Evolutionary conservation across 768 basidiomycete species (phyloP), one percentile per base, ranked within the genome.

Genomic region (Ramaria sp.): DNA sequence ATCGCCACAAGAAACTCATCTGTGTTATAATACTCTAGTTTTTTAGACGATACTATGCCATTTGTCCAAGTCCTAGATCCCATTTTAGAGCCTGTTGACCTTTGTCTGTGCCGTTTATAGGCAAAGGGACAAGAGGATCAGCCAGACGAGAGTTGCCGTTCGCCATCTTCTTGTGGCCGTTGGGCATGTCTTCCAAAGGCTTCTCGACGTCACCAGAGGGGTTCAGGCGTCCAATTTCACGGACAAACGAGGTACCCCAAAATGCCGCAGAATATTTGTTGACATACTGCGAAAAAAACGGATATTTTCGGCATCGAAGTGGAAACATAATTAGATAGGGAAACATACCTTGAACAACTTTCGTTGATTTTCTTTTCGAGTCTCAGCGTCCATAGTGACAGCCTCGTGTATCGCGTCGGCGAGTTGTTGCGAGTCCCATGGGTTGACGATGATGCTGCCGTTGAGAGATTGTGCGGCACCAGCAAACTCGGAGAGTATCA

Each of bases 401-500:
- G 96, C 92, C 67, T 90, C 85, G 69, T 92, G 85, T 56, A 99
- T 96, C n/a, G 93, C 92, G 64, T 97, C 85, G 0, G 96, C 96
- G 48, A 96, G 92, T 63, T 93, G 85, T 67, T 97, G 94, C n/a
- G 88, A 88, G 67, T 98, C 96, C 95, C 96, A 94, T 20, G 96
- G 96, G 73, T 99, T 99, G 63, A 98, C 92, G 65, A 99, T 92
- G 61, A 99, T 77, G 32, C 87, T 88, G 20, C 96, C 96, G 66
- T 98, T 97, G 58, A 99, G 71, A 59, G 83, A 88, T 70, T 97
- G 94, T 15, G 92, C 94, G 9, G 96, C 96, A 27, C 96, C 96
- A 3, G 96, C 95, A 61, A 99, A 98, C 67, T 99, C 96, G 62
- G 93, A 96, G 12, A 99, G 77, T 66, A 99, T 96, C 86, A 99